Evolutionary conservation across 345 rosid genomes (phyloP).

Genomic region (Syzygium oleosum): DNA sequence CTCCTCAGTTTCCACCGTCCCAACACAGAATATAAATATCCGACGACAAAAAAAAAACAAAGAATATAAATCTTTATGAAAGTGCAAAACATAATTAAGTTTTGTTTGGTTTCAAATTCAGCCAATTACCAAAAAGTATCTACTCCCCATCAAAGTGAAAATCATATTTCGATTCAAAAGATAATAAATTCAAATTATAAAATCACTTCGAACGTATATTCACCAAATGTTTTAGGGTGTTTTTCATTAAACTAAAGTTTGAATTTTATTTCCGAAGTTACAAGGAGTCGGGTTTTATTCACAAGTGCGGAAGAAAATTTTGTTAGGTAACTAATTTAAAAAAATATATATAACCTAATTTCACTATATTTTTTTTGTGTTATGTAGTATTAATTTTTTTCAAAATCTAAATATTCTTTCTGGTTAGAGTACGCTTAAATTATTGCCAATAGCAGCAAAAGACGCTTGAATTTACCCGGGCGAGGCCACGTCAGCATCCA

Average conservation of each 20-base stretch:
- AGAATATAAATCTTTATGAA: too few species aligned
- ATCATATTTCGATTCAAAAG: too few species aligned
- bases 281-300: neutral
- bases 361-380: neutral
- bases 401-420: neutral
- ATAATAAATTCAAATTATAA: too few species aligned
- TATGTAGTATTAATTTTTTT: neutral
- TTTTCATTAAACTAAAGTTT: neutral
- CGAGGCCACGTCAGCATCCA: neutral
- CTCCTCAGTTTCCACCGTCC: too few species aligned
- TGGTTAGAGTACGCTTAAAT: neutral
- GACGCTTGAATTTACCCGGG: neutral
- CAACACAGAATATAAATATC: too few species aligned
- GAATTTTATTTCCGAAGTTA: neutral
- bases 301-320: neutral
- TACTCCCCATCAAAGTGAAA: too few species aligned
- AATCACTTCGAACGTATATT: too few species aligned
- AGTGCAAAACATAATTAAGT: too few species aligned
- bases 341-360: neutral
- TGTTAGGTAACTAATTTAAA: neutral
- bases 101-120: too few species aligned
- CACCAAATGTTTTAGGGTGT: too few species aligned
- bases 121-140: too few species aligned
- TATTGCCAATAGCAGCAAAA: neutral
- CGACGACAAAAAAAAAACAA: too few species aligned